phyloP scores from a whole-genome alignment of 129 eudicot species.

The Flaveria ramosissima region DNA sequence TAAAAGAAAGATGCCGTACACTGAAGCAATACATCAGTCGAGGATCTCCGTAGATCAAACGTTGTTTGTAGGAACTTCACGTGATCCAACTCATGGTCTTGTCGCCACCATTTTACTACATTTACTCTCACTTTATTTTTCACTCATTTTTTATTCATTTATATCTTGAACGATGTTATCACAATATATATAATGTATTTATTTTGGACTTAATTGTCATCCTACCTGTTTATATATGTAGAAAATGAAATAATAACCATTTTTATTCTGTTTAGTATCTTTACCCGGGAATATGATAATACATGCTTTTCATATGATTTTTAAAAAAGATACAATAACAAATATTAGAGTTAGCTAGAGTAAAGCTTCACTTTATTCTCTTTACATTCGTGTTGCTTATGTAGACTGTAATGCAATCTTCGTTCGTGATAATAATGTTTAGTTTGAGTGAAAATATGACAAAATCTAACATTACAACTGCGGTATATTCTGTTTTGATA shows the following conservation, averaged over 20 bases:
- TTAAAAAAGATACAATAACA: no score
- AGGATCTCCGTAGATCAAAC: constrained; percentile 51
- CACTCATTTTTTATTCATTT: neutral
- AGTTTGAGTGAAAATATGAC: no score
- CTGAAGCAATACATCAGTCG: constrained; percentile 20
- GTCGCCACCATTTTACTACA: constrained; percentile 32
- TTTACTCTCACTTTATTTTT: constrained; percentile 17
- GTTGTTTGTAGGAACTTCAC: constrained; percentile 51
- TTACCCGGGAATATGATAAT: no score
- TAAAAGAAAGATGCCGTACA: constrained; percentile 24
- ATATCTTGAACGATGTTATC: neutral
- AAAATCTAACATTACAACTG: no score
- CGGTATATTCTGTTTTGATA: no score
- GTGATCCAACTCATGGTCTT: constrained; percentile 62
- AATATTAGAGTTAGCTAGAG: no score
- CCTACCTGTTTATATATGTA: neutral
- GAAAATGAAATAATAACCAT: neutral
- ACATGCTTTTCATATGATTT: no score
- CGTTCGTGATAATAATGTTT: no score
- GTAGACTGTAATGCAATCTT: no score
- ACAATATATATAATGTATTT: neutral
- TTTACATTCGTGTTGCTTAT: no score
- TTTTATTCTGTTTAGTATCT: no score
- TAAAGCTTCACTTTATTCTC: no score
- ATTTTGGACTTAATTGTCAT: neutral